Evolutionary conservation across 306 rosid genomes (phyloP).

Genomic region (Acacia confusa): DNA sequence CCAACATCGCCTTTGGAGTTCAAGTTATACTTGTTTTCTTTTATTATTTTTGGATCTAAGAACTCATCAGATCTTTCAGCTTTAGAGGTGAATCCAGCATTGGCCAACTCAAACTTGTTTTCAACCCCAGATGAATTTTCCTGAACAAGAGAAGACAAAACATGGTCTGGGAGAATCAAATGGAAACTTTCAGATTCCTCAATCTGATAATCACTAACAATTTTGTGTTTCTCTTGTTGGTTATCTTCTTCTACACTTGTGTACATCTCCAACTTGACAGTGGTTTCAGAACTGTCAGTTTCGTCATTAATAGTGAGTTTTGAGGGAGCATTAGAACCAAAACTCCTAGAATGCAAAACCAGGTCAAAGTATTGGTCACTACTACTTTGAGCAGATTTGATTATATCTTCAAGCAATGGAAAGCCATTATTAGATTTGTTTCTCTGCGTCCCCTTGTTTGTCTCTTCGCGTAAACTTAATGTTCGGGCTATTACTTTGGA

Average conservation of each 20-base stretch:
- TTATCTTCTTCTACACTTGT: not conserved
- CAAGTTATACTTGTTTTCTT: not conserved
- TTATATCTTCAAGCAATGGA: constrained; percentile 42
- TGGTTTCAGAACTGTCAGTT: constrained; percentile 28
- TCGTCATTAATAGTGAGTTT: constrained; percentile 19
- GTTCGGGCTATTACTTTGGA: constrained; percentile 50
- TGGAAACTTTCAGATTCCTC: constrained; percentile 46
- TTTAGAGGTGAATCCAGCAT: not conserved
- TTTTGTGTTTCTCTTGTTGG: constrained; percentile 14
- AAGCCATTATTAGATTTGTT: constrained; percentile 27
- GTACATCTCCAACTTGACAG: constrained; percentile 31
- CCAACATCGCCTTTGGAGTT: not conserved
- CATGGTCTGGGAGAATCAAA: constrained; percentile 35
- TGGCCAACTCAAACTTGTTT: constrained; percentile 5
- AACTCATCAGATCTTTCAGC: not conserved
- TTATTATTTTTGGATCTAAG: not conserved
- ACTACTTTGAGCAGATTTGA: constrained; percentile 30
- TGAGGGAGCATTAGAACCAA: constrained; percentile 24
- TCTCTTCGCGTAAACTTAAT: constrained; percentile 42
- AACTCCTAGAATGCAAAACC: constrained; percentile 39
- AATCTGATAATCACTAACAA: constrained; percentile 6
- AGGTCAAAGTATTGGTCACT: constrained; percentile 50
- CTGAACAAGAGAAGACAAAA: constrained; percentile 26
- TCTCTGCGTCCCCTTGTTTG: constrained; percentile 36
- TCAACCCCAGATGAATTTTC: constrained; percentile 34